Base-by-base conservation (phyloP, 257 asterid genomes). In the Fraxinus pennsylvanica region DNA sequence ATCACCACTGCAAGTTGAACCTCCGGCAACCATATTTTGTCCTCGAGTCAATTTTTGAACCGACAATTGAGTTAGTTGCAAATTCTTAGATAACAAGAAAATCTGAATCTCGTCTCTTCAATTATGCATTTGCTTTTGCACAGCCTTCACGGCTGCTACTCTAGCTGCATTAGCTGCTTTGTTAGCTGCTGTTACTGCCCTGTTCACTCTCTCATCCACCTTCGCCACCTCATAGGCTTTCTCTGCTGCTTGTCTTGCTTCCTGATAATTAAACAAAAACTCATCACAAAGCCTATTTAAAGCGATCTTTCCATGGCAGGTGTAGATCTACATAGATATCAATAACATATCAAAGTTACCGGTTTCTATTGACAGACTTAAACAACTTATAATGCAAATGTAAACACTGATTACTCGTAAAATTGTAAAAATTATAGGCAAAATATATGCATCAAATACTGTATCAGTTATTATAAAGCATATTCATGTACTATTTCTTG, bases 81-180 rank as follows among this genome's bases (percentile, higher is more conserved):
- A 65, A 50, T 22, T 39, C 35, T 81, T 81, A 80, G 15, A 78
- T 76, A 3, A 85, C 71, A 27, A 91, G 89, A 59, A 57, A 57
- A 88, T 78, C 4, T 90, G 91, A 35, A 90, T 79, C 78, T 92
- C 97, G 50, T 88, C 92, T 15, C 83, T 88, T 70, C 91, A 79
- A 78, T 72, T 89, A 82, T 87, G 95, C 95, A 94, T 92, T 89
- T 89, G 95, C 86, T 85, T 94, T 71, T 94, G 98, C 70, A 89
- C 92, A 8, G 97, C 94, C 78, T 90, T 92, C 1, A 92, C 95
- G 7, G 98, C 97, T 10, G 95, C 95, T 22, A 92, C 97, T 87
- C 97, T 85, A 61, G 97, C 97, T 35, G 97, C 93, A 84, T 89
- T 92, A 25, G 96, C 98, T 21, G 98, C 93, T 77, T 77, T 85